Base-by-base conservation (phyloP, 345 rosid genomes). In the Raphanus sativus region DNA sequence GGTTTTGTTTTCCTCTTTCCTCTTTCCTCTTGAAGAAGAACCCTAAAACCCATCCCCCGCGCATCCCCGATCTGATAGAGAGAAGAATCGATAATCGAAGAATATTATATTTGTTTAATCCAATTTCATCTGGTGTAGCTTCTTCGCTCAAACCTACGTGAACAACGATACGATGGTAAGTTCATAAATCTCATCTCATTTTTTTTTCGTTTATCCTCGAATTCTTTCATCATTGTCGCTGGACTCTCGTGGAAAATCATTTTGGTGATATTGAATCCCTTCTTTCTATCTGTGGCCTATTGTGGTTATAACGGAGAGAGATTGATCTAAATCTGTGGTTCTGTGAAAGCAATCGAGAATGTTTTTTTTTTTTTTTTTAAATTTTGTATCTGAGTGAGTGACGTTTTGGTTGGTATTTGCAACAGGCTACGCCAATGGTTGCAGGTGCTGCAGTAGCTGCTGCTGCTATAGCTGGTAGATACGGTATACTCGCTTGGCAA, bases 401-500 rank as follows among this genome's bases (percentile, higher is more conserved):
- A 21, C 21, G 21, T 38, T 3, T 1, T 3, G 62, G 38, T 4
- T 33, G 8, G 8, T 80, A 13, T 25, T 30, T 56, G 21, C 16
- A 13, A 77, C 88, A 86, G 89, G 91, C 85, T 29, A 82, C 97
- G 45, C 96, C 98, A 25, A 82, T 93, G 62, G 72, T 93, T 6
- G 81, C 73, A 65, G 81, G 96, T 60, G 62, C 85, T 77, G 90
- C 97, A 15, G 86, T 89, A 16, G 98, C 98, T 7, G 95, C 91
- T 10, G 92, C 92, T 52, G 98, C 98, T 11, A 82, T 85, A 56
- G 97, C 94, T 2, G 91, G 98, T 77, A 88, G 82, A 75, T 91
- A 81, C 65, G 90, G 97, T 59, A 75, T 93, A 80, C 82, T 81
- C 71, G 92, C 97, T 21, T 93, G 98, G 98, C 95, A 93, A 67